Conservation (phyloP, 116 monocot genomes). For the Iris pallida region DNA sequence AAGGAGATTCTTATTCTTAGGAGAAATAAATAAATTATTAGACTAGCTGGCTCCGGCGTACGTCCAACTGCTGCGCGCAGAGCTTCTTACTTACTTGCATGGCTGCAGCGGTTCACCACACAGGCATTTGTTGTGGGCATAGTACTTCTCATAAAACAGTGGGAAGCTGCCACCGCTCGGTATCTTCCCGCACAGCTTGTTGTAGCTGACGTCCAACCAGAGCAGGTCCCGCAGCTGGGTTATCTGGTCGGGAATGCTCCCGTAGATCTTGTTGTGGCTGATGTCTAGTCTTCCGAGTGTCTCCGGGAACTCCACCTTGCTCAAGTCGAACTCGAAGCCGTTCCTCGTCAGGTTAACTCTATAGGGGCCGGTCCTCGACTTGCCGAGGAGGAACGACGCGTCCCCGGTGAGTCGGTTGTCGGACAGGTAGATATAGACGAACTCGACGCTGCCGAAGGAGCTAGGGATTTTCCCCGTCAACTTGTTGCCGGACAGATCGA, state of each 20-base stretch:
- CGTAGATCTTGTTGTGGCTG: slow-evolving; percentile 6
- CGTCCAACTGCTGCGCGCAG: no score
- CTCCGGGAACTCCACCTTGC: not conserved
- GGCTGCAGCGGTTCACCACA: slow-evolving; percentile 3
- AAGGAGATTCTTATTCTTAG: no score
- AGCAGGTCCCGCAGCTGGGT: not conserved
- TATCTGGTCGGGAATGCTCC: slow-evolving; percentile 5
- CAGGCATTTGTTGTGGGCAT: slow-evolving; percentile 5
- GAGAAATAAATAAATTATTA: no score
- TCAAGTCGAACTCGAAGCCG: not conserved
- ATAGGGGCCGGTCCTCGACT: no score
- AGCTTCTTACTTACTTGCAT: no score
- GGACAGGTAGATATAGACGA: not conserved
- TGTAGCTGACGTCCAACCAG: slow-evolving; percentile 7
- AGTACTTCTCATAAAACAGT: not conserved
- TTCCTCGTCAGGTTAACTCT: slow-evolving; percentile 4
- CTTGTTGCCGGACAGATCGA: not conserved
- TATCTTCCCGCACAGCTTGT: slow-evolving; percentile 4
- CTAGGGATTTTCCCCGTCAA: not conserved
- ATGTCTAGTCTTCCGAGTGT: not conserved
- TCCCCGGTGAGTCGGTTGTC: not conserved
- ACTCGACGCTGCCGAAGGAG: not conserved
- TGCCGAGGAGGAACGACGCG: not conserved
- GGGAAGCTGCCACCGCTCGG: not conserved
- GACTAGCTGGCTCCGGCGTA: no score